These are phyloP conservation scores for Chimonanthus salicifolius DNA, from an alignment of 164 flowering plant species.

Conservation along the genomic window DNA sequence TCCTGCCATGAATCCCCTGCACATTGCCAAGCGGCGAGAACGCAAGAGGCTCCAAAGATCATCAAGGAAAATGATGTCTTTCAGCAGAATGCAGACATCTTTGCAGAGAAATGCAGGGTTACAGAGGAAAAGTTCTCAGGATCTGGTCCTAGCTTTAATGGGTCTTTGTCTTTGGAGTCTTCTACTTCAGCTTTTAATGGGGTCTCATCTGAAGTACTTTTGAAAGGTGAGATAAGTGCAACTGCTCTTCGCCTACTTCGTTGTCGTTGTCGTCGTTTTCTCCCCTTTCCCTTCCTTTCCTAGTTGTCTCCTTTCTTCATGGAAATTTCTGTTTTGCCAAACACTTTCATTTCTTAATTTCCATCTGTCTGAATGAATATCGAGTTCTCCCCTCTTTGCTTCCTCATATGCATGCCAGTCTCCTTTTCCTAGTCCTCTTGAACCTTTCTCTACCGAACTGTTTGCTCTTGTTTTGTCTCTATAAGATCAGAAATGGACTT, in stretches of 20 bases:
- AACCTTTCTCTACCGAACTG: neutral
- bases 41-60: slow-evolving; percentile 27
- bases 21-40: slow-evolving; percentile 24
- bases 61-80: slow-evolving; percentile 21
- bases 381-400: neutral
- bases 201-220: slow-evolving; percentile 40
- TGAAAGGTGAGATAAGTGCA: slow-evolving; percentile 53
- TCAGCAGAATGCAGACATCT: slow-evolving; percentile 35
- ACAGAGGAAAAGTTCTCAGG: slow-evolving; percentile 10
- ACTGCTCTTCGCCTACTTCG: slow-evolving; percentile 2
- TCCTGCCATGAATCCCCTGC: slow-evolving; percentile 75
- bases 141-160: slow-evolving; percentile 3
- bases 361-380: neutral
- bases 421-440: no score
- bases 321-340: neutral
- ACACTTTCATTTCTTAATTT: neutral
- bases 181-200: slow-evolving; percentile 35
- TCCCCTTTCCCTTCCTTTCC: no score
- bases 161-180: slow-evolving; percentile 12
- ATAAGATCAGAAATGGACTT: no score
- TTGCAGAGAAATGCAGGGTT: slow-evolving; percentile 48
- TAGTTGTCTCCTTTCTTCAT: neutral
- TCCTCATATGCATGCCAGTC: neutral
- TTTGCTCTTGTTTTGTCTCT: slow-evolving; percentile 1
- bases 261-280: neutral